Percentiles rank a stretch among this genome's conserved stretches.
phyloP scores from a whole-genome alignment of 208 protist species.

The Endotrypanum monterogeii region DNA sequence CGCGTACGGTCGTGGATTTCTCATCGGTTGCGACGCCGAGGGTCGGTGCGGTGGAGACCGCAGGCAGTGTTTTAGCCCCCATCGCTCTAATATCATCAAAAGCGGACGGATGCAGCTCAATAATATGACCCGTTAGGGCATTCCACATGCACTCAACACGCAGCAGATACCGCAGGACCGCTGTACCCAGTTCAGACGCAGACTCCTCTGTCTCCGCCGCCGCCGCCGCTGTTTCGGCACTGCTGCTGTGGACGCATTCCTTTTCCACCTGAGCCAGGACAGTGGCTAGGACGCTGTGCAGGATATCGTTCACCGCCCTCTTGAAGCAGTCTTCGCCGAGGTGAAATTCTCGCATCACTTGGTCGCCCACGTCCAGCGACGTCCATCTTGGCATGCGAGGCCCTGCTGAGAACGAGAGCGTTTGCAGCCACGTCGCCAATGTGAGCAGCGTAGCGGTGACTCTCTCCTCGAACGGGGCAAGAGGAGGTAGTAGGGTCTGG shows the following conservation, averaged over 20 bases:
- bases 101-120: slow-evolving; percentile 14
- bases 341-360: slow-evolving; percentile 18
- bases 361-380: slow-evolving; percentile 27
- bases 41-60: background rate
- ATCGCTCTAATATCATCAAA: slow-evolving; percentile 10
- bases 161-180: slow-evolving; percentile 20
- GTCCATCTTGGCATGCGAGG: slow-evolving; percentile 23
- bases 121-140: slow-evolving; percentile 17
- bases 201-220: slow-evolving; percentile 10
- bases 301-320: slow-evolving; percentile 18
- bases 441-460: slow-evolving; percentile 18
- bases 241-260: background rate
- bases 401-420: slow-evolving; percentile 9
- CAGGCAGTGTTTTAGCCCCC: slow-evolving; percentile 3
- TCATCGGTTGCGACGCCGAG: background rate
- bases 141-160: slow-evolving; percentile 24
- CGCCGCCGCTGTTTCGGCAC: background rate
- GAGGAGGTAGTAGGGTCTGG: background rate
- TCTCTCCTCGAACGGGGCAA: slow-evolving; percentile 14
- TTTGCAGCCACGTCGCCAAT: slow-evolving; percentile 7
- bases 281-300: slow-evolving; percentile 10
- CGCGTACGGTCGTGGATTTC: background rate
- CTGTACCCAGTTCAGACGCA: background rate
- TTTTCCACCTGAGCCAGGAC: slow-evolving; percentile 12
- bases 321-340: slow-evolving; percentile 21